Evolutionary conservation across 192 early-diverging fungal species (phyloP), one percentile per base, ranked within the genome.

Genomic region (Phlyctochytrium planicorne): DNA sequence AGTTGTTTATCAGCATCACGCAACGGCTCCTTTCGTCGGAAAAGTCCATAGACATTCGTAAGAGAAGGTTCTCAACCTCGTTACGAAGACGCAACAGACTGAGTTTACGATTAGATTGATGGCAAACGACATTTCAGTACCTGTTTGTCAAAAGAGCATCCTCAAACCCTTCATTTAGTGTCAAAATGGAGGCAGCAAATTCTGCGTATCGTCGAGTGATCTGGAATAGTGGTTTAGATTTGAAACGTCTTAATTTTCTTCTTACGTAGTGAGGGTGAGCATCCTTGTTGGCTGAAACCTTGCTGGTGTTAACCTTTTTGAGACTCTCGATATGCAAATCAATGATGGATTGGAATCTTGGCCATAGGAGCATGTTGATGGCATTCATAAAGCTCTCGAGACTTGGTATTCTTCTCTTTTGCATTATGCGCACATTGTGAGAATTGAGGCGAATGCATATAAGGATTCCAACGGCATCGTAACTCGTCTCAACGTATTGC

Each of bases 301-400:
- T 91, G 30, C 77, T 73, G 4, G 87, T 60, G 20, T 67, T 80
- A 68, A 89, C 83, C 34, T 93, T 95, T 56, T 88, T 89, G 33
- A 95, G 74, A 66, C 93, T 95, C 62, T 99, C 94, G 6, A 94
- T 89, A 70, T 99, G 95, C 74, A 91, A 73, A 68, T 93, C 91
- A 66, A 99, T 88, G 4, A 99, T 81, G 23, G 77, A 62, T 53
- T 83, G 82, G 63, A 80, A 86, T 16, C 91, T 78, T 50, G 95
- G 95, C 95, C 95, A 97, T 30, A 98, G 79, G 25, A 92, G 75
- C 91, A 97, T 98, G 72, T 95, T 97, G 53, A 88, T 86, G 25
- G 90, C 83, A 76, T 96, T 96, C 34, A 90, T 83, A 66, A 93
- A 99, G 70, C 83, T 87, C 60, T 95, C 94, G 30, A 99, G 76